Conservation (phyloP, 306 rosid genomes). For the Acmispon strigosus region DNA sequence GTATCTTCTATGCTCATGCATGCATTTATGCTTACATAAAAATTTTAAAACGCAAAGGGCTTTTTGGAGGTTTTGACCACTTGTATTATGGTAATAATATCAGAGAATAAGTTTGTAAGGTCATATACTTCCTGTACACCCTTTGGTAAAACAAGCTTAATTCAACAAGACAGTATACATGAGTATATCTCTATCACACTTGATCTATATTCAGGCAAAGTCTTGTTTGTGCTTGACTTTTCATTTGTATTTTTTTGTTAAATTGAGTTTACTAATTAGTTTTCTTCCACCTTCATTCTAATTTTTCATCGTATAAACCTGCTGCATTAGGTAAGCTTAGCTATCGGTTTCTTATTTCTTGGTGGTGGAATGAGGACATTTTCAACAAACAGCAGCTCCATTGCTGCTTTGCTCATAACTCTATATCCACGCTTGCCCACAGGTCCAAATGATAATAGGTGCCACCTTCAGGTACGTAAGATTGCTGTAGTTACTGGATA, state of each 20-base stretch:
- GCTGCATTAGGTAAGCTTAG: slow-evolving; percentile 76
- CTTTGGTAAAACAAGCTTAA: slow-evolving; percentile 4
- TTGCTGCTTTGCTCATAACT: slow-evolving; percentile 90
- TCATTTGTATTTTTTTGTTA: background rate
- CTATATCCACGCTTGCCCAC: slow-evolving; percentile 95
- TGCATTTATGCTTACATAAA: background rate
- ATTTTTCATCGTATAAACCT: slow-evolving; percentile 16
- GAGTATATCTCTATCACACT: background rate
- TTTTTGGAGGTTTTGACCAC: slow-evolving; percentile 1
- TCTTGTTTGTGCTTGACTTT: background rate
- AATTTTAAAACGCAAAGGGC: background rate
- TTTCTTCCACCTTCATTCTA: slow-evolving; percentile 8
- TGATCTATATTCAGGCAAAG: slow-evolving; percentile 1
- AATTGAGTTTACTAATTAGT: background rate
- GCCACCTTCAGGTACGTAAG: slow-evolving; percentile 88
- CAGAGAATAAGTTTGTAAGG: background rate
- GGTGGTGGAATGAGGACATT: slow-evolving; percentile 97
- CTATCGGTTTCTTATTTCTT: slow-evolving; percentile 90
- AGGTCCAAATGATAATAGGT: slow-evolving; percentile 91
- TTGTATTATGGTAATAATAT: background rate
- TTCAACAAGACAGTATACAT: background rate
- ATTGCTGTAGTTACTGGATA: slow-evolving; percentile 2
- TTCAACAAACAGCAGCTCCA: slow-evolving; percentile 76
- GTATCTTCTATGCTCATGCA: background rate
- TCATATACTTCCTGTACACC: slow-evolving; percentile 1